Base-by-base conservation (phyloP, 441 rosid genomes). In the Melastoma candidum region DNA sequence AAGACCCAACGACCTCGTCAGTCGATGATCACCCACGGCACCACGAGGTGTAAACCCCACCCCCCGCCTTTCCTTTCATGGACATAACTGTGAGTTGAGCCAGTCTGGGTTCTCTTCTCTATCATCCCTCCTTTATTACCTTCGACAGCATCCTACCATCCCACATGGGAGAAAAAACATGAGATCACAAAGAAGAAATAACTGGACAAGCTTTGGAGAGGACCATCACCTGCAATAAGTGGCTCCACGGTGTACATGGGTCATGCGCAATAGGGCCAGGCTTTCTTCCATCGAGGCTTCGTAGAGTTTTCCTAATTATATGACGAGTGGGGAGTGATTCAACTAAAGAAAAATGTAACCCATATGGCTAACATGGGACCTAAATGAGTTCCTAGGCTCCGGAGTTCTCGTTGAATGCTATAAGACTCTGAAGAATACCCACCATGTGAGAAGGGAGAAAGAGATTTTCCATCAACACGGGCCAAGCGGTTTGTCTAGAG, bases 261-360 rank as follows among this genome's bases (percentile, higher is more conserved):
- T 90, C 87, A 44, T 82, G 93, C 14, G 82, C 75, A 49, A 90
- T 69, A 3, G 98, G 90, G 60, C 79, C 80, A 0, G 87, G 78
- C 62, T 83, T 92, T 57, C 94, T 85, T 71, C 98, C 96, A 68
- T 90, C 93, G 61, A 85, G 96, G 22, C 22, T 68, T 90, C 95
- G 77, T 77, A 83, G 57, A 90, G 96, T 64, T 80, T 65, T 12
- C 87, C 96, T 90, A 48, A 61, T 61, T 14, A 58, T 49, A 46
- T 56, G n/a, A 14, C 46, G 24, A 9, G 49, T 57, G 41, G 48
- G 51, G 44, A 53, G 39, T 17, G 29, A 9, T 24, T 51, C 7
- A 27, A 47, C 17, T 11, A 14, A 46, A 12, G 46, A 17, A 29
- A 3, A 29, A 3, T 29, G 7, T 7, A 7, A 29, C 36, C 36